Base-by-base conservation (phyloP, 1,284 basidiomycete genomes). In the Omphalotus olearius region DNA sequence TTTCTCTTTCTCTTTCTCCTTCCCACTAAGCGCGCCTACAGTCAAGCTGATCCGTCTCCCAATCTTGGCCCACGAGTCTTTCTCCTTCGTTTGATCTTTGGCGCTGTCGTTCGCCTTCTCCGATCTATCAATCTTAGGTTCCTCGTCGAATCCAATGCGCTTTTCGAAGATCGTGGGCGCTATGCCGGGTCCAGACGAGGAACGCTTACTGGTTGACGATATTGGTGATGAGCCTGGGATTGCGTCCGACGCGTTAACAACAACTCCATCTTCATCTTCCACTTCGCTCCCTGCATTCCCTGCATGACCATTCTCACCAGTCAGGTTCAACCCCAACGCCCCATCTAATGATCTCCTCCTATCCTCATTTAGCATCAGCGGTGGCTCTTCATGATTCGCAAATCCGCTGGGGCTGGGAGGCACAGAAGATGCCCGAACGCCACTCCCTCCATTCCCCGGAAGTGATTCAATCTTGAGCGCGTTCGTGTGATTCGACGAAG, bases 31-130 rank as follows among this genome's bases (percentile, higher is more conserved):
- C 9, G 78, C 74, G 7, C 3, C 30, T 45, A 85, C 72, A 10
- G 73, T 71, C 59, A 79, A 67, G 56, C 79, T 85, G 55, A 86
- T 75, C 52, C 82, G 69, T 56, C 80, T 69, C n/a, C 82, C 74
- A 38, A 86, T 57, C 61, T 78, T 82, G 18, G 72, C 69, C 82
- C 83, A 85, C 25, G 72, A 66, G 47, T 72, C 73, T 59, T 69
- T 73, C 45, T 69, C 66, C 47, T 65, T 69, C 47, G 66, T 67
- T 57, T 71, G 58, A 45, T 64, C 60, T 41, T 63, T 61, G n/a
- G 59, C 59, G 9, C 30, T 33, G 18, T 55, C 66, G 30, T 66
- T 52, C 20, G 28, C 37, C 40, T 52, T 52, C 14, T 47, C 45
- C 2, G 43, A 45, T 28, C 51, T 17, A 4, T 42, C 50, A 23